Percentiles rank a stretch among this genome's conserved stretches.
phyloP scores from a whole-genome alignment of 345 rosid genomes.

The Pseudoturritis turrita region DNA sequence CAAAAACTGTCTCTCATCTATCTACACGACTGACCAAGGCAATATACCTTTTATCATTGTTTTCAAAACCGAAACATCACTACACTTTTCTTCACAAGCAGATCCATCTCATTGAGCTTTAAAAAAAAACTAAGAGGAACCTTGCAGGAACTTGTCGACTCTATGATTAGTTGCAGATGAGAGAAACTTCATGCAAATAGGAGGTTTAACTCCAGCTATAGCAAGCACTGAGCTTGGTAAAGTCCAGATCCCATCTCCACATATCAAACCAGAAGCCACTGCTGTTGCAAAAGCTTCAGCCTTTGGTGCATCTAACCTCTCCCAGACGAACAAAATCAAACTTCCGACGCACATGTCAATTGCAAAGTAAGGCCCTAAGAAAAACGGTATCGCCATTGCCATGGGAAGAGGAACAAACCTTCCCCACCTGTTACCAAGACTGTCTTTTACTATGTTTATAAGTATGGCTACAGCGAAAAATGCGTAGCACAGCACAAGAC shows the following conservation, averaged over 20 bases:
- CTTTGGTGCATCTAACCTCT: constrained; percentile 42
- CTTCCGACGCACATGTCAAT: constrained; percentile 92
- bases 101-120: constrained; percentile 8
- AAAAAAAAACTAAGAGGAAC: constrained; percentile 12
- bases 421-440: constrained; percentile 28
- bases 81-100: constrained; percentile 1
- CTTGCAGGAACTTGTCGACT: constrained; percentile 49
- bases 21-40: neutral
- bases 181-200: constrained; percentile 91
- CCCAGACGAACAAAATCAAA: constrained; percentile 70
- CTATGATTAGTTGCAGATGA: constrained; percentile 45
- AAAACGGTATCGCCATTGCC: constrained; percentile 98
- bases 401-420: constrained; percentile 83
- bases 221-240: constrained; percentile 82
- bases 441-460: constrained; percentile 37
- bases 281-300: constrained; percentile 62
- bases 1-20: neutral
- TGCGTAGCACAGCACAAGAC: constrained; percentile 46
- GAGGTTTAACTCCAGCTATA: constrained; percentile 57
- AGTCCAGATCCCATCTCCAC: constrained; percentile 91
- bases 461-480: constrained; percentile 49
- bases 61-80: constrained; percentile 15
- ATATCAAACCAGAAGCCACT: constrained; percentile 82
- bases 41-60: neutral
- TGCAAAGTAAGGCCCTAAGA: constrained; percentile 76